Evolutionary conservation across 2,329 filamentous ascomycete species (phyloP).

Genomic region (Phaeosphaeria sp.): DNA sequence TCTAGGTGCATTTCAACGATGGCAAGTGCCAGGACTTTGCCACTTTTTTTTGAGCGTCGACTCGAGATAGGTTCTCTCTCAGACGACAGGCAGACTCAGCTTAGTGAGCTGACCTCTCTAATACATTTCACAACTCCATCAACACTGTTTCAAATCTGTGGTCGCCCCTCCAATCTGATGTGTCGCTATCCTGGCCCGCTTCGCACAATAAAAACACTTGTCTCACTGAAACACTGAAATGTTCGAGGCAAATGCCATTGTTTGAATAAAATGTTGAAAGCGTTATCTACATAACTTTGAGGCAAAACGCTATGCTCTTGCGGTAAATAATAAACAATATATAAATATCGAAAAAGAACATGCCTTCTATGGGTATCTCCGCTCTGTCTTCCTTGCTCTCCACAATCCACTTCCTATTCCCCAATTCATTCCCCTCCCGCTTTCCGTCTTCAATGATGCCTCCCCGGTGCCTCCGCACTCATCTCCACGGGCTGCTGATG

Average conservation of each 20-base stretch:
- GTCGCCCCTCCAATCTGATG: too few species aligned
- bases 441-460: constrained; percentile 7
- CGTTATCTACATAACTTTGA: not conserved
- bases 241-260: not conserved
- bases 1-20: not conserved
- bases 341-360: not conserved
- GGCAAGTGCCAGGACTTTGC: not conserved
- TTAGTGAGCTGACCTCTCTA: too few species aligned
- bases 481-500: not conserved
- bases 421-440: not conserved
- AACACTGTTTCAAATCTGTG: too few species aligned
- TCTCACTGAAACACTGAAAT: too few species aligned
- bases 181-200: too few species aligned
- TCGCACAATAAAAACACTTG: too few species aligned
- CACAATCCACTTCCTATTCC: not conserved
- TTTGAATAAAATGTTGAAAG: not conserved
- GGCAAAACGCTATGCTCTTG: not conserved
- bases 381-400: too few species aligned
- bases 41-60: too few species aligned
- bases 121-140: too few species aligned
- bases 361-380: not conserved
- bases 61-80: too few species aligned
- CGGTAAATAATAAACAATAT: not conserved
- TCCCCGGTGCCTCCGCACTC: not conserved
- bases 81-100: too few species aligned